Evolutionary conservation across 345 rosid genomes (phyloP).

Genomic region (Salix viminalis): DNA sequence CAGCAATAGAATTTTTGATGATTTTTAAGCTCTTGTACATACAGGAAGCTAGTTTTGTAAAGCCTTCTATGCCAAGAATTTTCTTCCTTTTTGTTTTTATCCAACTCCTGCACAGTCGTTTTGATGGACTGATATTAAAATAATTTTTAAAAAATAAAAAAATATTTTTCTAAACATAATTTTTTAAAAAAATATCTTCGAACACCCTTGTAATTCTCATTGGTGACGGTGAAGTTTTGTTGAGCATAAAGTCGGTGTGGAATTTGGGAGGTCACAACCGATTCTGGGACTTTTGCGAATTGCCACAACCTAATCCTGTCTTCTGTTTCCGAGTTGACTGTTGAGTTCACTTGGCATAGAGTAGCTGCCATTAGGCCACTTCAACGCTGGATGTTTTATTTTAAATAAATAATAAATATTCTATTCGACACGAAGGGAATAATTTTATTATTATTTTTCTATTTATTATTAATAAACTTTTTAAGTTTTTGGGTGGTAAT

Average conservation of each 20-base stretch:
- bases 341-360: background rate
- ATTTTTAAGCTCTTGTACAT: slow-evolving; percentile 11
- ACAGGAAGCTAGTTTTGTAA: slow-evolving; percentile 5
- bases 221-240: background rate
- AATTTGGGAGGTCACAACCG: background rate
- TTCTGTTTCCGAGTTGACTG: background rate
- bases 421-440: no score
- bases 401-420: no score
- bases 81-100: background rate
- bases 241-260: background rate
- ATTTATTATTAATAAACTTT: no score
- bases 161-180: no score
- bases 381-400: no score
- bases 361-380: background rate
- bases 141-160: no score
- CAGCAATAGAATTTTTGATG: background rate
- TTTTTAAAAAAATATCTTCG: no score
- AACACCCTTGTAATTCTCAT: background rate
- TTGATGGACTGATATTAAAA: no score
- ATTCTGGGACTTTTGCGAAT: background rate
- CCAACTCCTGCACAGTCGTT: background rate
- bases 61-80: background rate
- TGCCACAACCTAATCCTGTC: background rate
- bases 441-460: no score
- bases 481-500: no score